Conservation (phyloP, 75 land plant genomes). For the Isoetes taiwanensis region DNA sequence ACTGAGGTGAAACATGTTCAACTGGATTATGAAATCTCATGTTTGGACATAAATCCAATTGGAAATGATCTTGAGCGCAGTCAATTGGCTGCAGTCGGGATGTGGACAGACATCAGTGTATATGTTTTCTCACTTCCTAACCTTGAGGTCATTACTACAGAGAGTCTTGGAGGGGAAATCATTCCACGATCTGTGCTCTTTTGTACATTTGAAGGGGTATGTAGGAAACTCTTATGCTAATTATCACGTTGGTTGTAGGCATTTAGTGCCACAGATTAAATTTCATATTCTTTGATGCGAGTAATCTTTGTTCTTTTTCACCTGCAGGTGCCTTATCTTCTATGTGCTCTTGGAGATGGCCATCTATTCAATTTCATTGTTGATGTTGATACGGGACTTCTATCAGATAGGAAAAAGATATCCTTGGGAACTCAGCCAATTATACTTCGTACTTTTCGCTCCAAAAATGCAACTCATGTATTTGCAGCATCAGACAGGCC, state of each 20-base stretch:
- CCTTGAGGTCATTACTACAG: constrained; percentile 61
- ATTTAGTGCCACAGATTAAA: neutral
- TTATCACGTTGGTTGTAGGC: neutral
- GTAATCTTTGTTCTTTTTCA: neutral
- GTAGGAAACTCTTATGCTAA: neutral
- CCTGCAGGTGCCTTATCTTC: constrained; percentile 74
- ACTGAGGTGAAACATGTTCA: constrained; percentile 68
- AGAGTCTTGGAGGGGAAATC: constrained; percentile 84
- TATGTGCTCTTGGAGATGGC: constrained; percentile 99
- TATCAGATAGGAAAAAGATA: constrained; percentile 85
- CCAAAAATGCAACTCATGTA: constrained; percentile 90
- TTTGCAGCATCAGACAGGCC: constrained; percentile 99
- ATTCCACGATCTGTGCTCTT: constrained; percentile 97
- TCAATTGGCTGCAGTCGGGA: constrained; percentile 81
- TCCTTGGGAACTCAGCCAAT: constrained; percentile 99
- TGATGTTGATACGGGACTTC: constrained; percentile 49
- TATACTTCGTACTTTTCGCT: constrained; percentile 77
- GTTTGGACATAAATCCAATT: constrained; percentile 95
- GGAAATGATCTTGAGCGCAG: constrained; percentile 70
- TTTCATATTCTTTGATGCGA: neutral
- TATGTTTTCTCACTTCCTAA: constrained; percentile 81
- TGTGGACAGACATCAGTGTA: constrained; percentile 98
- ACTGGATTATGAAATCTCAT: constrained; percentile 89
- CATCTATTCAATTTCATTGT: constrained; percentile 78
- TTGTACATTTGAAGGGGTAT: constrained; percentile 95